phyloP scores from a whole-genome alignment of 2,329 filamentous ascomycete genomes.

The Onygenales sp. region DNA sequence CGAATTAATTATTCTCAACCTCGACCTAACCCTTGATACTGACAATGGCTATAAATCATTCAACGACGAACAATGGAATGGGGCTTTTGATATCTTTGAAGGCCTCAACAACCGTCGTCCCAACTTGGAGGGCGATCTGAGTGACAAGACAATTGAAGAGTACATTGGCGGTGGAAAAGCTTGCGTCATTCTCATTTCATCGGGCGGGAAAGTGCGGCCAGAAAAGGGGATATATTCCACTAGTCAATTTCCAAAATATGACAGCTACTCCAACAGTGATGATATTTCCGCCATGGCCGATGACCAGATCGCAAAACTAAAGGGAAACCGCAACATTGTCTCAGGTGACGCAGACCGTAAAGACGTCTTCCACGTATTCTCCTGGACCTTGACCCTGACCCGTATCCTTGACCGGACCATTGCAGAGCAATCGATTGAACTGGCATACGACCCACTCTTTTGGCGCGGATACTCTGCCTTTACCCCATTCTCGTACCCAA shows the following conservation, averaged over 20 bases:
- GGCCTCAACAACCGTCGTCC: conserved; percentile 33
- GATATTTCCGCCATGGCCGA: conserved; percentile 20
- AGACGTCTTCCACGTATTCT: conserved; percentile 9
- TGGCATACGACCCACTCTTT: conserved; percentile 7
- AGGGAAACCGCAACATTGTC: conserved; percentile 6
- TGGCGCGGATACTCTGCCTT: conserved; percentile 5
- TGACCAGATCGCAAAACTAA: conserved; percentile 29
- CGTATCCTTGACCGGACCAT: conserved; percentile 3
- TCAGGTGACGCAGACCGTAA: conserved; percentile 4
- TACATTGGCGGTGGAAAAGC: conserved; percentile 27
- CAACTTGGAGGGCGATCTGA: conserved; percentile 21
- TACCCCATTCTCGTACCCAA: conserved; percentile 8
- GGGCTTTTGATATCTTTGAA: conserved; percentile 35
- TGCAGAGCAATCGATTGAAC: conserved; percentile 3
- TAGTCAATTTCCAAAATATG: conserved; percentile 26
- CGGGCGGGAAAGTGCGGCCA: conserved; percentile 22
- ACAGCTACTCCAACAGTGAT: conserved; percentile 23
- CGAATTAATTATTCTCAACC: conserved; percentile 39
- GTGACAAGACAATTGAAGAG: conserved; percentile 22
- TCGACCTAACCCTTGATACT: conserved; percentile 38
- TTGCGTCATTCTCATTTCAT: conserved; percentile 24
- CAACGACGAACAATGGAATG: conserved; percentile 29
- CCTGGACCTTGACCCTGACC: conserved; percentile 11
- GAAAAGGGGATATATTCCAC: conserved; percentile 26
- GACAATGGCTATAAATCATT: conserved; percentile 30